phyloP scores from a whole-genome alignment of 1,284 basidiomycete genomes.

The Ceratobasidium sp. region DNA sequence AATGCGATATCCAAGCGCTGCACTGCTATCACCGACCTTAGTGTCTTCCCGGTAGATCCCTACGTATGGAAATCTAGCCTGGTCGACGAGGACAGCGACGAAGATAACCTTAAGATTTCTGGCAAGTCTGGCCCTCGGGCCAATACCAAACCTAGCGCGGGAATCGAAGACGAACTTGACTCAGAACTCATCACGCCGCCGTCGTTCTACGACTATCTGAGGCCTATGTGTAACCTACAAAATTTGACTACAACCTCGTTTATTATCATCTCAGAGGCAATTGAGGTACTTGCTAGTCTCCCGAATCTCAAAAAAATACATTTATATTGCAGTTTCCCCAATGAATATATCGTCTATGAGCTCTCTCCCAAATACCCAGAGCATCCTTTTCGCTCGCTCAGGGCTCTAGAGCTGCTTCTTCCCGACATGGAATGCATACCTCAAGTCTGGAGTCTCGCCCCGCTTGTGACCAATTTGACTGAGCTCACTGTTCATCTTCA shows the following conservation, averaged over 20 bases:
- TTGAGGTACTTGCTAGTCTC: neutral
- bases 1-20: slow-evolving; percentile 1
- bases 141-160: too few species aligned
- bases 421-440: neutral
- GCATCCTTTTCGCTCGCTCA: neutral
- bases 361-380: neutral
- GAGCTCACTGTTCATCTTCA: neutral
- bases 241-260: neutral
- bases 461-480: neutral
- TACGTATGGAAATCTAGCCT: neutral
- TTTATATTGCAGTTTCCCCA: neutral
- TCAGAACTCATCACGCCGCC: too few species aligned
- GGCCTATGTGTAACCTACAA: neutral
- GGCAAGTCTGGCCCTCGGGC: too few species aligned
- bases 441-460: neutral
- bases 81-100: too few species aligned
- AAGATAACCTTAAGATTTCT: too few species aligned
- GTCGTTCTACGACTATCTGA: neutral
- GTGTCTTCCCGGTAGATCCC: neutral
- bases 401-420: neutral
- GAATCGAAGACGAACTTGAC: too few species aligned
- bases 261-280: neutral
- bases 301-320: neutral
- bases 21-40: neutral
- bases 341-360: neutral